A percentile compares a stretch with the other conserved stretches of the same genome.
Evolutionary conservation across 1,139 yeast species (phyloP).

Genomic region (Geotrichum fermentans): DNA sequence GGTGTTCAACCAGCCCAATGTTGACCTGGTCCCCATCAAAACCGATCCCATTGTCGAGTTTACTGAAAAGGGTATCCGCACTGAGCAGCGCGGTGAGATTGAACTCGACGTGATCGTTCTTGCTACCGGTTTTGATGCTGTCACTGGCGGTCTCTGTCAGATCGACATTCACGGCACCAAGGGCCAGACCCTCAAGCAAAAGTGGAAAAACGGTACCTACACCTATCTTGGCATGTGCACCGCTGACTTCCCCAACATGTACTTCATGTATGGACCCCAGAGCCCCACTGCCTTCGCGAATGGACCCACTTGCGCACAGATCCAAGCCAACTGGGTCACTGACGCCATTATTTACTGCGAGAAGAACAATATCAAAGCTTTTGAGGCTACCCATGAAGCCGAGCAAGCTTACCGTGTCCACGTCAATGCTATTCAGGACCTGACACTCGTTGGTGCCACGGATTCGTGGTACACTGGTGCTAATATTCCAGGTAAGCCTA

Average conservation of each 20-base stretch:
- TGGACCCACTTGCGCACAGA: conserved; percentile 26
- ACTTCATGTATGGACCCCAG: conserved; percentile 35
- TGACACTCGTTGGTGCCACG: conserved; percentile 14
- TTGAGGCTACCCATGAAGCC: conserved; percentile 15
- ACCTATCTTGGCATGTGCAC: conserved; percentile 32
- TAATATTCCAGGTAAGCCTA: conserved; percentile 21
- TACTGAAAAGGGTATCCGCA: conserved; percentile 26
- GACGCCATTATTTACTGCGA: conserved; percentile 17
- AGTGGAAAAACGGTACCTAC: conserved; percentile 29
- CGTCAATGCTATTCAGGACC: conserved; percentile 15
- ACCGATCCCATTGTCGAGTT: conserved; percentile 20
- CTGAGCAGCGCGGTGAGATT: conserved; percentile 25
- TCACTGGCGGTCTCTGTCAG: conserved; percentile 33
- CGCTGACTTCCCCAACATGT: conserved; percentile 33
- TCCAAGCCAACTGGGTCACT: conserved; percentile 20
- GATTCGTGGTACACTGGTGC: conserved; percentile 22
- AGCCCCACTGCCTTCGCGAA: conserved; percentile 36
- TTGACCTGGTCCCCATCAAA: conserved; percentile 31
- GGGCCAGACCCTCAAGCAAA: conserved; percentile 27
- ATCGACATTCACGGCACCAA: conserved; percentile 27
- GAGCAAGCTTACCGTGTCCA: conserved; percentile 15
- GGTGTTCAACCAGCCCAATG: conserved; percentile 23
- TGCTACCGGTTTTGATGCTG: conserved; percentile 26
- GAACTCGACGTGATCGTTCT: conserved; percentile 32
- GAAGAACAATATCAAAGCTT: conserved; percentile 11